Evolutionary conservation across 805 yeast species (phyloP).

Genomic region (Aciculoconidium aculeatum): DNA sequence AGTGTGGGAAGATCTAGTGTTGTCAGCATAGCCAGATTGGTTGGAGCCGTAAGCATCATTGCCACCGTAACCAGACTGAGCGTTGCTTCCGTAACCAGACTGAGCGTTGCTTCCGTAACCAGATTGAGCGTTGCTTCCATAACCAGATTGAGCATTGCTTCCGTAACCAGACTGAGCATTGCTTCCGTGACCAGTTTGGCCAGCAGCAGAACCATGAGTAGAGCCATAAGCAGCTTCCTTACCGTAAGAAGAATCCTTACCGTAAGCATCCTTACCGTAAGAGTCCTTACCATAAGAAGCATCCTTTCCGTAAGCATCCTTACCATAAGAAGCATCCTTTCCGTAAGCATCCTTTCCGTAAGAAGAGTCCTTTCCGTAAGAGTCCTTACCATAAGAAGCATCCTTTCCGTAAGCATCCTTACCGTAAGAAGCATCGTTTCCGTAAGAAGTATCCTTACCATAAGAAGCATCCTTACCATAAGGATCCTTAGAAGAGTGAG

Average conservation of each 20-base stretch:
- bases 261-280: slow-evolving; percentile 12
- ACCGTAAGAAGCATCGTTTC: too few relatives aligned
- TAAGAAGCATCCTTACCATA: too few relatives aligned
- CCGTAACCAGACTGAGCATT: too few relatives aligned
- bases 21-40: slow-evolving; percentile 1
- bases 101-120: slow-evolving; percentile 10
- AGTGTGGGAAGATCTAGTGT: neutral
- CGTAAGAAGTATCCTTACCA: too few relatives aligned
- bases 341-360: too few relatives aligned
- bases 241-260: slow-evolving; percentile 7
- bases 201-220: slow-evolving; percentile 7
- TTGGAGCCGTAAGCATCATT: slow-evolving; percentile 12
- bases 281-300: slow-evolving; percentile 6
- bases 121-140: too few relatives aligned
- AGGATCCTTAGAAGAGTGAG: slow-evolving; percentile 8
- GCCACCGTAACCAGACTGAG: slow-evolving; percentile 7
- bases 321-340: slow-evolving; percentile 9
- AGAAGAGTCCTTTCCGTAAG: too few relatives aligned
- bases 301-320: slow-evolving; percentile 11
- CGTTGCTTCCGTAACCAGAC: slow-evolving; percentile 12
- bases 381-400: slow-evolving; percentile 10
- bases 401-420: too few relatives aligned
- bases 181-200: too few relatives aligned
- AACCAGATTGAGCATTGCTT: too few relatives aligned
- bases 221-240: slow-evolving; percentile 4